These are phyloP conservation scores for Curvularia spicifera DNA, from an alignment of 2,329 filamentous ascomycete species.

Conservation along the genomic window DNA sequence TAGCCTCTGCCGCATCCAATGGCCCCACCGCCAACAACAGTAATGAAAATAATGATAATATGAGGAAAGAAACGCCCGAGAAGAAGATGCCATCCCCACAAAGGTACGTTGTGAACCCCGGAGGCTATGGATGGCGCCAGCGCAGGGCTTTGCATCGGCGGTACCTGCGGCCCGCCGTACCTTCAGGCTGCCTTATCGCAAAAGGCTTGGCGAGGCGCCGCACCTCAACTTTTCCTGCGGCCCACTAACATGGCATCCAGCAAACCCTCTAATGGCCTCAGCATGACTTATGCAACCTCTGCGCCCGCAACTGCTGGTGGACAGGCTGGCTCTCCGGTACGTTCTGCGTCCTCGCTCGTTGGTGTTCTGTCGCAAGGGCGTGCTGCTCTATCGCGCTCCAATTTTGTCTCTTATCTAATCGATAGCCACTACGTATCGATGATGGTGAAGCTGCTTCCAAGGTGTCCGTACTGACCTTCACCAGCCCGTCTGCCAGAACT, in stretches of 20 bases:
- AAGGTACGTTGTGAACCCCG: slow-evolving; percentile 36
- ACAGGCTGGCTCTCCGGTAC: slow-evolving; percentile 65
- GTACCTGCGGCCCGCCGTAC: slow-evolving; percentile 27
- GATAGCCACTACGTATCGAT: slow-evolving; percentile 35
- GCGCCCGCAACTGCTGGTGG: slow-evolving; percentile 70
- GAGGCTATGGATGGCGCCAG: background rate
- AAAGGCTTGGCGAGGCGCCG: slow-evolving; percentile 33
- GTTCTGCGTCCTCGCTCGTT: slow-evolving; percentile 37
- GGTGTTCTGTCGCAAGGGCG: slow-evolving; percentile 49
- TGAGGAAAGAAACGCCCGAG: slow-evolving; percentile 33
- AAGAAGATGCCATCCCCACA: slow-evolving; percentile 37
- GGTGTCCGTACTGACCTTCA: slow-evolving; percentile 21
- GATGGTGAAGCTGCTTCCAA: slow-evolving; percentile 25
- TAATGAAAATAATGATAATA: slow-evolving; percentile 35
- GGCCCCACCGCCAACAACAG: slow-evolving; percentile 53
- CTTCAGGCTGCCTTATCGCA: slow-evolving; percentile 37
- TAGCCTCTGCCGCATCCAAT: slow-evolving; percentile 64
- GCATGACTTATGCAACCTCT: slow-evolving; percentile 67
- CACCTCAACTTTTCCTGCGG: slow-evolving; percentile 42
- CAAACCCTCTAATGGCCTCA: slow-evolving; percentile 56
- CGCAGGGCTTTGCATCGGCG: slow-evolving; percentile 17
- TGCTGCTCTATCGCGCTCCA: slow-evolving; percentile 19
- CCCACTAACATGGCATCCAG: slow-evolving; percentile 37
- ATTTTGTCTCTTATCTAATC: slow-evolving; percentile 52
- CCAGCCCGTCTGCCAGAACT: slow-evolving; percentile 96